Base-by-base conservation (phyloP, 257 asterid genomes). In the Lycium ferocissimum region DNA sequence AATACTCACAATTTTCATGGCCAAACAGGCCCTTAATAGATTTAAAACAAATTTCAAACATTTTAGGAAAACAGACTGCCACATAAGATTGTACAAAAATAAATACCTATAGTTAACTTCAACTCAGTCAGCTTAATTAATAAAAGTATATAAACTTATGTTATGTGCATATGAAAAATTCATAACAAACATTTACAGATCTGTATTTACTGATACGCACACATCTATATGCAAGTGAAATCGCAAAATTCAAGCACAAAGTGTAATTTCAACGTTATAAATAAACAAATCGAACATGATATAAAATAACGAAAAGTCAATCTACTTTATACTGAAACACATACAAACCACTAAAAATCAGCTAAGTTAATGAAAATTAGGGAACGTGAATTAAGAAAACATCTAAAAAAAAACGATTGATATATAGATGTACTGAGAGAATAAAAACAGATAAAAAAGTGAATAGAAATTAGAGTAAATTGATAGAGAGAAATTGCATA, bases 101-200 rank as follows among this genome's bases (percentile, higher is more conserved):
- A n/a, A 57, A 2, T 2, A 15, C 2, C 12, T 35, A 35, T 22
- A 58, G 62, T 57, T 57, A 57, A 57, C 20, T 20, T 1, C 62
- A 15, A 17, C 62, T 57, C 62, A 57, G 7, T 5, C 7, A 57
- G n/a, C 7, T 15, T 40, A 40, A 40, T 2, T 40, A 40, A 40
- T 40, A 14, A 17, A 54, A 54, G 58, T 33, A 6, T 66, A 2
- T 1, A 6, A 66, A 67, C n/a, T 54, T 3, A 5, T 54, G 17
- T 3, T 14, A 13, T 54, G 37, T 62, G 15, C 57, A 17, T 18
- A 43, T 71, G 12, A n/a, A 71, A n/a, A 43, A 45, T 10, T 10
- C 17, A 72, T 72, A n/a, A 72, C n/a, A 72, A 72, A n/a, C 38
- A 10, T 73, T 5, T 49, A 73, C 80, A n/a, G 58, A 73, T 45